A percentile compares a stretch with the other conserved stretches of the same genome.
Evolutionary conservation across 306 rosid species (phyloP).

Genomic region (Cicer judaicum): DNA sequence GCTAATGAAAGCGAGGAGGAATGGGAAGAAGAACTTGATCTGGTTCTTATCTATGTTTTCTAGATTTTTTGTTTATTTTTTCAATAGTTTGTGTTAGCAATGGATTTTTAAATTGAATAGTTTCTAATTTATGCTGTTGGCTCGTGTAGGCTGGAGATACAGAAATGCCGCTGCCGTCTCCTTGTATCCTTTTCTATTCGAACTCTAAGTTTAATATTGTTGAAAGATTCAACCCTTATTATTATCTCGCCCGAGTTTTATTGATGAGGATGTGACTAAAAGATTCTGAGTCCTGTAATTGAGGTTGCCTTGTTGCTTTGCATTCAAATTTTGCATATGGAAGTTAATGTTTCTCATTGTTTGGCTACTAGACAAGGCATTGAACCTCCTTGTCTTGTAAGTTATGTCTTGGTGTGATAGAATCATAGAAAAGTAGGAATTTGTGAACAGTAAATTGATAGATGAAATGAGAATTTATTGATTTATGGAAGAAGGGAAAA

Average conservation of each 20-base stretch:
- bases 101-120: slow-evolving; percentile 14
- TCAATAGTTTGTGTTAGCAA: not conserved
- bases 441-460: too few relatives aligned
- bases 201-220: slow-evolving; percentile 19
- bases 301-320: slow-evolving; percentile 1
- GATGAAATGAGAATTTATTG: too few relatives aligned
- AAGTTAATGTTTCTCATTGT: not conserved
- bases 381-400: not conserved
- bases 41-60: slow-evolving; percentile 46
- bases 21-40: slow-evolving; percentile 64
- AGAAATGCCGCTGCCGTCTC: slow-evolving; percentile 63
- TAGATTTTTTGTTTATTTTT: slow-evolving; percentile 29
- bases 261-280: not conserved
- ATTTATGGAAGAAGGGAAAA: too few relatives aligned
- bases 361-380: not conserved
- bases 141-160: slow-evolving; percentile 66
- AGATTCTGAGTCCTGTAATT: not conserved
- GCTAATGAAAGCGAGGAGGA: slow-evolving; percentile 68
- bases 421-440: too few relatives aligned
- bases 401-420: not conserved
- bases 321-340: not conserved
- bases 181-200: slow-evolving; percentile 65
- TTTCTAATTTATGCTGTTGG: slow-evolving; percentile 33
- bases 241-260: not conserved
- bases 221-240: slow-evolving; percentile 29